Base-by-base conservation (phyloP, 2,329 filamentous ascomycete species). In the Colletotrichum tropicicola region DNA sequence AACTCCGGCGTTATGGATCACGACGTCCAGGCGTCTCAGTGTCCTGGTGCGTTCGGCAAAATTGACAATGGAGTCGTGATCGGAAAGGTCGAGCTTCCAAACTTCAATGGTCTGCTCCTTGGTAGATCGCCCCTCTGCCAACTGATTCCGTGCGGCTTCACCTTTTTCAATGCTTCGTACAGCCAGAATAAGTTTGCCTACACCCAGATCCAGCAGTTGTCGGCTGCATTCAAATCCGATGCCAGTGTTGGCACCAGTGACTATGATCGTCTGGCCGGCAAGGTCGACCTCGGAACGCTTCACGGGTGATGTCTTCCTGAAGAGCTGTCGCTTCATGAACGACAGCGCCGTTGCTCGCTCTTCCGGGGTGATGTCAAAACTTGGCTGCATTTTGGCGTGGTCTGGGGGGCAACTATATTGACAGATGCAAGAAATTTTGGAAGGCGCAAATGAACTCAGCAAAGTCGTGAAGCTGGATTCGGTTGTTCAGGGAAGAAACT, bases 11-110 rank as follows among this genome's bases (percentile, higher is more conserved):
- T 74, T 83, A 25, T 78, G 71, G 44, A 82, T 71, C 13, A 73
- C 74, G 15, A 75, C 73, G 67, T 84, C 79, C 6, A 83, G 65
- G 12, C 75, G 74, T 0, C 72, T 52, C 6, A 83, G 72, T 4
- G 70, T 60, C 7, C 56, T 68, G 2, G 73, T 69, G 13, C 76
- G 75, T 6, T 63, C 59, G 21, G 73, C 77, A 65, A 84, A 83
- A 7, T 70, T 68, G 28, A 70, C 66, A 35, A 83, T 72, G 2
- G 78, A 82, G 5, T 76, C 73, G 67, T 80, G 82, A 5, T 70
- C 73, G 3, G 62, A 64, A 45, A 83, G 74, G 65, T 84, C 81
- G 2, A 84, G 69, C 19, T 70, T 27, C 71, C 70, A 72, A 5
- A 66, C 66, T 25, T 80, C 71, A 8, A 80, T 73, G 5, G 44